These are phyloP conservation scores for Verticillium longisporum DNA, from an alignment of 2,329 filamentous ascomycete genomes.

Conservation along the genomic window DNA sequence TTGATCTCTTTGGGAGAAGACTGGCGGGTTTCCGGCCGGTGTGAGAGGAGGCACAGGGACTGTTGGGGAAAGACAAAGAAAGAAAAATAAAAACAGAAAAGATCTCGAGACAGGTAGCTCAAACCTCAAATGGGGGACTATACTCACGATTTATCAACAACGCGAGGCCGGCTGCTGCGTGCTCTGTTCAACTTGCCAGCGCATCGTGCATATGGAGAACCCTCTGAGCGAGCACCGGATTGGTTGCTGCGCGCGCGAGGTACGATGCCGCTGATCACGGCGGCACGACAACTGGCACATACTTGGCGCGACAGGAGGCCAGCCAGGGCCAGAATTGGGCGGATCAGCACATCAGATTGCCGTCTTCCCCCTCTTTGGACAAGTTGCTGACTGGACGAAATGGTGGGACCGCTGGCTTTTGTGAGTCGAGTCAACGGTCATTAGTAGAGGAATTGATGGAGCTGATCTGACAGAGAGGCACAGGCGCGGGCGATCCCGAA, in stretches of 20 bases:
- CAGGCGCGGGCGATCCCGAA: too few species aligned
- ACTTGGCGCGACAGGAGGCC: neutral
- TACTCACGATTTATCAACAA: neutral
- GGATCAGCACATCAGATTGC: neutral
- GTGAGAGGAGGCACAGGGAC: too few species aligned
- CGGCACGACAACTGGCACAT: neutral
- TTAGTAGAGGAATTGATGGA: neutral
- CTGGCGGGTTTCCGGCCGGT: too few species aligned
- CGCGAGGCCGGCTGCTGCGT: neutral
- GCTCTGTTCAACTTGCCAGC: slow-evolving; percentile 11
- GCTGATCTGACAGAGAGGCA: neutral
- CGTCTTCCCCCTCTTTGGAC: neutral
- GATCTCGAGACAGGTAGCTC: neutral
- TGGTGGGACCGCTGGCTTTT: neutral
- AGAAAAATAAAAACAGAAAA: neutral
- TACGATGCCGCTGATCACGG: slow-evolving; percentile 3
- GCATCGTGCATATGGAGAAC: slow-evolving; percentile 13
- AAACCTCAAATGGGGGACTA: neutral
- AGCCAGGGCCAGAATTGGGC: neutral
- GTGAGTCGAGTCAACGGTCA: neutral
- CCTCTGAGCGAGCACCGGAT: neutral
- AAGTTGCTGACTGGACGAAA: neutral
- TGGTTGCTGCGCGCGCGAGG: neutral
- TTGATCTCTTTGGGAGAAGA: too few species aligned
- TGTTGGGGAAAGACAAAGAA: neutral